Base-by-base conservation (phyloP, 129 eudicot genomes). In the Lactuca sativa region DNA sequence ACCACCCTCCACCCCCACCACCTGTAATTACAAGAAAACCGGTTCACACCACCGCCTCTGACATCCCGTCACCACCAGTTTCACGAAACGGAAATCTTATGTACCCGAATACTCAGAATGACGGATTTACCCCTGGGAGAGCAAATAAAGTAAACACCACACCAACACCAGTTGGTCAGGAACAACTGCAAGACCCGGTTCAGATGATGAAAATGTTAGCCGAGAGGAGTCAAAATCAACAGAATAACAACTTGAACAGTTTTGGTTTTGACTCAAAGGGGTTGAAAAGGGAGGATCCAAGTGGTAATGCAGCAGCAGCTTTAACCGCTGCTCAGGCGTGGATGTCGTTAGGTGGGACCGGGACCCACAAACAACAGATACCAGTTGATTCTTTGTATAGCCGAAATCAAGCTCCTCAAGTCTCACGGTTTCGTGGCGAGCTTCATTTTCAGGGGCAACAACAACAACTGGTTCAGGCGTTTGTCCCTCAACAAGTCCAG, bases 301-400 rank as follows among this genome's bases (percentile, higher is more conserved):
- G 76, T 56, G 83, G 86, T 70, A 25, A 25, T 25, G 30, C 30
- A 25, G 97, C 84, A 2, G 92, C n/a, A n/a, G n/a, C 98, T 15
- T 67, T 79, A 7, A 88, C 95, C 30, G 98, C 96, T 73, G 92
- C 92, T 17, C 89, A 85, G 51, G 89, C 85, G 16, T 93, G 99
- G 99, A 93, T 93, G 99, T 85, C 97, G 11, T 70, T 85, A 66
- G 97, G 99, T 18, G 95, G 97, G 41, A 75, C 86, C 5, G 87
- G 74, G 25, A 21, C 69, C 51, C 86, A 71, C 73, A 87, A 72
- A 72, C 81, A 75, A 67, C 91, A 81, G 63, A 77, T 82, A 37
- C 64, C 79, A 14, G 56, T 81, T 5, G 88, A 86, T 66, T 65
- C 86, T 2, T 14, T 76, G 17, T 77, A 85, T 60, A 87, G 75